A percentile compares a stretch with the other conserved stretches of the same genome.
Evolutionary conservation across 768 basidiomycete genomes (phyloP).

Genomic region (Trametes sanguinea): DNA sequence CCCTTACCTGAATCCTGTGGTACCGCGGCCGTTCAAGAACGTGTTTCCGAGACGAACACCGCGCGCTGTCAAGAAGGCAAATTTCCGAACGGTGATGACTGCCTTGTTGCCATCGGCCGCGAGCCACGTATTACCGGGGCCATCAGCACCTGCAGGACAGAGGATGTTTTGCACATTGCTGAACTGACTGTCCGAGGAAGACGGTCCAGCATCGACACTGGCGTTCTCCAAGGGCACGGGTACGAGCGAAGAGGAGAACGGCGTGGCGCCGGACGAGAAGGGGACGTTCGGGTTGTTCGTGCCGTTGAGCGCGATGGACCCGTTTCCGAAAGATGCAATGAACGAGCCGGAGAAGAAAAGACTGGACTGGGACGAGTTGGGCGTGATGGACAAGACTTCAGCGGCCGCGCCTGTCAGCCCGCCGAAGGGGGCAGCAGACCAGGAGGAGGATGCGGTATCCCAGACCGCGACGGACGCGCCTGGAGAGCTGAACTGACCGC

Average conservation of each 20-base stretch:
- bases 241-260: constrained; percentile 88
- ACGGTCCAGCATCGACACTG: constrained; percentile 59
- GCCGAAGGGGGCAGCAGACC: constrained; percentile 79
- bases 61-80: constrained; percentile 67
- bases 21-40: constrained; percentile 76
- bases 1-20: constrained; percentile 83
- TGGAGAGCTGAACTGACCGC: constrained; percentile 74
- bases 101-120: constrained; percentile 70
- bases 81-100: constrained; percentile 76
- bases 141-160: constrained; percentile 84
- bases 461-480: constrained; percentile 70
- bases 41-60: constrained; percentile 94
- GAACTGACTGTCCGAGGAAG: constrained; percentile 60
- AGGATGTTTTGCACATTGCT: constrained; percentile 68
- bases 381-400: constrained; percentile 73
- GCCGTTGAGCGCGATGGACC: constrained; percentile 51
- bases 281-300: constrained; percentile 87
- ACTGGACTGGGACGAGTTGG: constrained; percentile 69
- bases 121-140: constrained; percentile 84
- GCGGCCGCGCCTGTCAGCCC: constrained; percentile 74
- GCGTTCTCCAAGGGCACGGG: constrained; percentile 69
- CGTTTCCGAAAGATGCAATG: constrained; percentile 67
- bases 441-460: constrained; percentile 60
- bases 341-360: constrained; percentile 92
- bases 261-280: constrained; percentile 77